Evolutionary conservation across 805 yeast genomes (phyloP).

Genomic region (Suhomyces canberraensis): DNA sequence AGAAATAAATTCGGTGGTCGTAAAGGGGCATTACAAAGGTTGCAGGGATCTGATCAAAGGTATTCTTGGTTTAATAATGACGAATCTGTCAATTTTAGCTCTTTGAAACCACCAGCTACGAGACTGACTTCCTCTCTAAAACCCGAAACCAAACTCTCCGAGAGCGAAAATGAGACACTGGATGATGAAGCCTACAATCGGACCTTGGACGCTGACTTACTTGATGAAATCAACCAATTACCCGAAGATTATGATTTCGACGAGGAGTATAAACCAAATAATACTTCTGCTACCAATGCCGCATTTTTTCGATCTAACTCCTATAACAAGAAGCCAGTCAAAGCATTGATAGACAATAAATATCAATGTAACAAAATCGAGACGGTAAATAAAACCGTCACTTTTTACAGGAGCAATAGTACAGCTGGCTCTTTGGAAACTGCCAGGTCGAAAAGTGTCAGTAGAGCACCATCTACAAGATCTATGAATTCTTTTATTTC

Average conservation of each 20-base stretch:
- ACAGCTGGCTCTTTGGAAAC: constrained; percentile 13
- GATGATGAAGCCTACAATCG: constrained; percentile 9
- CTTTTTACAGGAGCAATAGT: constrained; percentile 33
- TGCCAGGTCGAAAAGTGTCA: constrained; percentile 17
- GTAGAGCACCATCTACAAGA: constrained; percentile 28
- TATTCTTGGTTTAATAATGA: constrained; percentile 33
- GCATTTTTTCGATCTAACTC: constrained; percentile 35
- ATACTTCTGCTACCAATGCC: not conserved
- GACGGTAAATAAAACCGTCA: constrained; percentile 38
- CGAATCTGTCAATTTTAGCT: constrained; percentile 16
- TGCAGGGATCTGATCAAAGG: constrained; percentile 9
- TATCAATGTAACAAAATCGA: constrained; percentile 33
- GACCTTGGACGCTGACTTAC: constrained; percentile 31
- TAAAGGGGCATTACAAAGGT: not conserved
- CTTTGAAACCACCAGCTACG: not conserved
- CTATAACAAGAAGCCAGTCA: constrained; percentile 35
- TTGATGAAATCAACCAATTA: constrained; percentile 50
- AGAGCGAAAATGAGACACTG: constrained; percentile 2
- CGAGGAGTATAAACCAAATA: constrained; percentile 14
- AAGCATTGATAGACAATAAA: constrained; percentile 20
- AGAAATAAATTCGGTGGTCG: not conserved
- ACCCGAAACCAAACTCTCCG: not conserved
- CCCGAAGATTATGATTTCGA: constrained; percentile 46
- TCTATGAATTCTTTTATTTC: constrained; percentile 28
- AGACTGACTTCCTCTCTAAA: not conserved